Evolutionary conservation across 768 basidiomycete species (phyloP), one percentile per base, ranked within the genome.

Genomic region (Paxillus rubicundulus): DNA sequence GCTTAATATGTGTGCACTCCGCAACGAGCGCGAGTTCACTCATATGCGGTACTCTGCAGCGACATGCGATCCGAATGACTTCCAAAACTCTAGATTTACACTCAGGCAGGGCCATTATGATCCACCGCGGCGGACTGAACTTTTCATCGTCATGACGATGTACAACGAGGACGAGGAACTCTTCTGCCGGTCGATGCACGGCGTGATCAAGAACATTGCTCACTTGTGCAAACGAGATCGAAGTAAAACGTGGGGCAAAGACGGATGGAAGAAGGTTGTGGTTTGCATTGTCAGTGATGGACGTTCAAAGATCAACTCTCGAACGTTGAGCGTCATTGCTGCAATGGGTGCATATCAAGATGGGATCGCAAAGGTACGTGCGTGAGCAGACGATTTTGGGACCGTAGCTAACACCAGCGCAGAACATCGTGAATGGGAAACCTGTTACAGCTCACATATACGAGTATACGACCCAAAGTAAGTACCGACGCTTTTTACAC

Each of bases 71-170:
- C 96, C 96, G 7, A 93, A 98, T 70, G 85, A 92, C 64, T 98
- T 98, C 69, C 79, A 85, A 62, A 75, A 84, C 24, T 70, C 81
- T 10, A 84, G 88, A 1, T 98, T 96, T 72, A 90, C 92, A 0
- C 77, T 98, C 7, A 83, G 96, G 2, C 95, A 96, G 67, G 79
- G 83, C n/a, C 82, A 91, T 61, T 95, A 96, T 68, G 90, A 95
- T 61, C 93, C 93, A 0, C 88, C 91, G 0, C 77, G 95, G 17
- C 78, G 88, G 32, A 97, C 95, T 32, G 96, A 98, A 70, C 75
- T 98, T 14, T 96, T 97, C 72, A 95, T 98, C 60, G 95, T 97
- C 39, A 88, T 98, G 82, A 98, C 95, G 13, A 97, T 98, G 94
- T 97, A 96, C 69, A 96, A 97, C 63, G 93, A 93, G 62, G 84